Evolutionary conservation across 768 basidiomycete species (phyloP), one percentile per base, ranked within the genome.

Genomic region (Leccinum longicurvipes): DNA sequence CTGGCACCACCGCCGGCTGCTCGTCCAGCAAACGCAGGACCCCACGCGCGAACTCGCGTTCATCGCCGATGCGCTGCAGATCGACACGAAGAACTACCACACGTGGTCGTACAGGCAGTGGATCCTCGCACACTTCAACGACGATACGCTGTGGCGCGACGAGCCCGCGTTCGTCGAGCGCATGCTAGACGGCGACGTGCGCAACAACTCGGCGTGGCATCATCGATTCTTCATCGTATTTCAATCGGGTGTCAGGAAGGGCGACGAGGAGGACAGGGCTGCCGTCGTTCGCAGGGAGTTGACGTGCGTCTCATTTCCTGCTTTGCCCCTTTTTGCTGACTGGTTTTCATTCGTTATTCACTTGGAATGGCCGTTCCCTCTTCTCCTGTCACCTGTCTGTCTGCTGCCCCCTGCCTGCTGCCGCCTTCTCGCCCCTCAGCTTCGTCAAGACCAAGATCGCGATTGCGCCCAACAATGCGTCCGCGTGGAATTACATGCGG

Each of bases 41-140:
- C 80, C 86, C 6, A 67, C 55, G 3, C 79, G 80, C 9, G 97
- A 99, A 72, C 85, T 98, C 53, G 77, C 68, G 32, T 98, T 97
- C 72, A 86, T 93, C 68, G 80, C 85, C 50, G 72, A 75, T 53
- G 85, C 85, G 1, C 82, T 99, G 28, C 74, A 81, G 8, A 79
- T 73, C 21, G 97, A 99, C 67, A 73, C 83, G 45, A 99, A 99
- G 82, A 99, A 99, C 76, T 99, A 99, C 71, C 96, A 98, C 72
- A 98, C 97, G 0, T 99, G 97, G 97, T 91, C 91, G 8, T 96
- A 98, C 72, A 82, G 96, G 7, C 95, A 99, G 70, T 98, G 94
- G 93, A 71, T 94, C 12, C 83, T 97, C 42, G 86, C 90, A 9
- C 84, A 87, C 67, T 95, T 95, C 76, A 84, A 86, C 63, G 79